phyloP scores from a whole-genome alignment of 345 rosid genomes.

The Noccaea caerulescens region DNA sequence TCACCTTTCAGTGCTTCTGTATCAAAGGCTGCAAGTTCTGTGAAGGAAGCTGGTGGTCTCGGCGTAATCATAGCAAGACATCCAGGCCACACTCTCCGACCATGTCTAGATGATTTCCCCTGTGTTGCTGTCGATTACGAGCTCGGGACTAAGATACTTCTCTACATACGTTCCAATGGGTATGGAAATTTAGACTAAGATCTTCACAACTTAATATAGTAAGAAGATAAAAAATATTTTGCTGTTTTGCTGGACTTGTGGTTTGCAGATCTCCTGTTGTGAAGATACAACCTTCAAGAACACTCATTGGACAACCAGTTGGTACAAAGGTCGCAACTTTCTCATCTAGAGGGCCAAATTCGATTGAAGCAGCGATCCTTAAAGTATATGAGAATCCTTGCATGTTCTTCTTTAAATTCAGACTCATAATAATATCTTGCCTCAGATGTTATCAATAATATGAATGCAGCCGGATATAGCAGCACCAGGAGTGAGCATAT shows the following conservation, averaged over 20 bases:
- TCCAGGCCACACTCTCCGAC: slow-evolving; percentile 26
- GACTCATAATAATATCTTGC: slow-evolving; percentile 1
- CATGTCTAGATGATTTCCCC: slow-evolving; percentile 45
- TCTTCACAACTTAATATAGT: background rate
- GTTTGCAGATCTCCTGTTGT: slow-evolving; percentile 17
- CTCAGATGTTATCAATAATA: background rate
- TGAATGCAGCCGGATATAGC: slow-evolving; percentile 50
- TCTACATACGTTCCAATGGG: slow-evolving; percentile 47
- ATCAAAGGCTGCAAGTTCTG: slow-evolving; percentile 30
- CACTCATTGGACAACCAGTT: slow-evolving; percentile 30
- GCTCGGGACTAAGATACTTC: slow-evolving; percentile 45
- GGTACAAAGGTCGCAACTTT: slow-evolving; percentile 33
- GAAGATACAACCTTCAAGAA: slow-evolving; percentile 35
- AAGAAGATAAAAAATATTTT: too few relatives aligned
- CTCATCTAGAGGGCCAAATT: slow-evolving; percentile 38
- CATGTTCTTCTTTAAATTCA: background rate
- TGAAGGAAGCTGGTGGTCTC: slow-evolving; percentile 43
- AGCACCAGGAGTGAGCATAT: slow-evolving; percentile 49
- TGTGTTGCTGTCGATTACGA: slow-evolving; percentile 46
- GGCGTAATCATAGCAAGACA: slow-evolving; percentile 45
- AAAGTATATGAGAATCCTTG: slow-evolving; percentile 5
- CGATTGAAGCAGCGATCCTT: slow-evolving; percentile 23
- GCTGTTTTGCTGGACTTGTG: background rate
- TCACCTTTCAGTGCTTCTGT: slow-evolving; percentile 22
- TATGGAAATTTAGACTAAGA: slow-evolving; percentile 21